Conservation (phyloP, 208 protist genomes). For the Trypanosoma theileri region DNA sequence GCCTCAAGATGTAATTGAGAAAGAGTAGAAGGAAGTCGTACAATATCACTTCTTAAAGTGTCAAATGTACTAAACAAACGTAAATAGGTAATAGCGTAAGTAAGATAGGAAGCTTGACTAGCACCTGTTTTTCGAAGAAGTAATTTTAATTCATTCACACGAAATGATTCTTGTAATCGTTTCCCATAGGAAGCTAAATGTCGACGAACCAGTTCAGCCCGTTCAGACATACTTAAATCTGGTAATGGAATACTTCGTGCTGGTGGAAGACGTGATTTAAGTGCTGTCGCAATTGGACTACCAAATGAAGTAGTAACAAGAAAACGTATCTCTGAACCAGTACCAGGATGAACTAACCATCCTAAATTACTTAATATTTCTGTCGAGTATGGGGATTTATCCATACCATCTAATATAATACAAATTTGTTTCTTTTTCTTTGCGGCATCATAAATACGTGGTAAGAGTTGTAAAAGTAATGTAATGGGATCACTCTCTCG, state of each 20-base stretch:
- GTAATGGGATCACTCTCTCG: constrained; percentile 47
- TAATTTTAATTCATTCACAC: constrained; percentile 61
- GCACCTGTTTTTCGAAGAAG: constrained; percentile 76
- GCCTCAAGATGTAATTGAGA: constrained; percentile 51
- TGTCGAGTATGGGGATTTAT: constrained; percentile 51
- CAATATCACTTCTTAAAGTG: constrained; percentile 73
- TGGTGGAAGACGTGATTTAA: constrained; percentile 49
- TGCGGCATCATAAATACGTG: constrained; percentile 48
- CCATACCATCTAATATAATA: constrained; percentile 67
- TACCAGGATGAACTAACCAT: constrained; percentile 37
- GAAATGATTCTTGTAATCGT: constrained; percentile 67
- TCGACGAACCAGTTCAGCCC: constrained; percentile 69
- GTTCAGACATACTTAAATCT: constrained; percentile 47
- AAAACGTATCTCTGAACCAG: constrained; percentile 56
- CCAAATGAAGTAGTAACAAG: constrained; percentile 37
- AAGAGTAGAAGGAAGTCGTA: constrained; percentile 52
- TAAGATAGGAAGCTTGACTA: constrained; percentile 66
- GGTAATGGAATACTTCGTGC: constrained; percentile 39
- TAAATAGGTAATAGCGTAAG: constrained; percentile 66
- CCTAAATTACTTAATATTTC: constrained; percentile 58
- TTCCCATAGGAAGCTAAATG: constrained; percentile 80
- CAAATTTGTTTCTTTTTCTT: constrained; percentile 33
- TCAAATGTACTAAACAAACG: constrained; percentile 83
- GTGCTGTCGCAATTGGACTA: constrained; percentile 38
- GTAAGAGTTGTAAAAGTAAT: constrained; percentile 52